Conservation (phyloP, 1,139 yeast genomes). For the Yamadazyma buinensis region DNA sequence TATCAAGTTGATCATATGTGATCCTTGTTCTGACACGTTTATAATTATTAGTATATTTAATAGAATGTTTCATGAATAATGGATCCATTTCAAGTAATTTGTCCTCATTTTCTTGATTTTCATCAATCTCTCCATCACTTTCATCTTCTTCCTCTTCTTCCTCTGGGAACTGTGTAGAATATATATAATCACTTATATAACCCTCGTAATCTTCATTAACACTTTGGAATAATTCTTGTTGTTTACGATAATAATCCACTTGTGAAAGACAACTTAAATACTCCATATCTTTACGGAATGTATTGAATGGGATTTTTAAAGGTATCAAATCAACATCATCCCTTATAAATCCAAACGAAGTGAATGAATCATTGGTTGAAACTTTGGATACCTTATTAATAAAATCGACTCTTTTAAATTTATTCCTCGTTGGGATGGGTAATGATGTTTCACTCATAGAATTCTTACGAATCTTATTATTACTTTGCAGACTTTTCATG, state of each 20-base stretch:
- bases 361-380: conserved; percentile 61
- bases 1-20: conserved; percentile 17
- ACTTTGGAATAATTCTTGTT: conserved; percentile 27
- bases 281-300: conserved; percentile 45
- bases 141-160: conserved; percentile 10
- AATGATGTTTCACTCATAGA: conserved; percentile 28
- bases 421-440: conserved; percentile 32
- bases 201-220: conserved; percentile 15
- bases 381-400: conserved; percentile 57
- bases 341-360: conserved; percentile 66
- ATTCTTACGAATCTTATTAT: conserved; percentile 23
- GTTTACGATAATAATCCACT: conserved; percentile 26
- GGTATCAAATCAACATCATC: conserved; percentile 61
- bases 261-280: conserved; percentile 44
- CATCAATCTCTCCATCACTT: conserved; percentile 15
- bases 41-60: conserved; percentile 15
- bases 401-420: conserved; percentile 52
- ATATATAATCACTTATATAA: conserved; percentile 25
- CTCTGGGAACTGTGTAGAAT: conserved; percentile 17
- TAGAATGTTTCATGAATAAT: conserved; percentile 13
- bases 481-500: conserved; percentile 18
- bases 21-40: conserved; percentile 13
- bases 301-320: conserved; percentile 40
- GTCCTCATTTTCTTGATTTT: conserved; percentile 13
- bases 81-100: conserved; percentile 14